Evolutionary conservation across 306 rosid genomes (phyloP).

Genomic region (Inga leiocalycina): DNA sequence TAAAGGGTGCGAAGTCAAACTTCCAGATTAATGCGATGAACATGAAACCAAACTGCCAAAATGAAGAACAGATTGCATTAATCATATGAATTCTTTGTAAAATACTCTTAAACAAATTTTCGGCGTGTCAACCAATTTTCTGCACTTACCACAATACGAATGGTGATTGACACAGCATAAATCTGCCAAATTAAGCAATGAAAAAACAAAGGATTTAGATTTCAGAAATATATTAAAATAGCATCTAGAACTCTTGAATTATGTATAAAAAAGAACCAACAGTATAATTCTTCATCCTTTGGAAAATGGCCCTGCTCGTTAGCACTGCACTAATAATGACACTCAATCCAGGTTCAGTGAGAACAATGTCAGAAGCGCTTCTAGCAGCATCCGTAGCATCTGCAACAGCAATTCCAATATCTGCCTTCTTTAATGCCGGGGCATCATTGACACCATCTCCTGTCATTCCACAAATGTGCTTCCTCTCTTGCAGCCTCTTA

Average conservation of each 20-base stretch:
- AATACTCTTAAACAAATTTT: neutral
- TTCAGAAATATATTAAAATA: slow-evolving; percentile 8
- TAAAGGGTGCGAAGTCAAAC: slow-evolving; percentile 97
- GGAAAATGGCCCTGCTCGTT: slow-evolving; percentile 98
- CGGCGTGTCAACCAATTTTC: neutral
- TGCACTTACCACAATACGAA: slow-evolving; percentile 93
- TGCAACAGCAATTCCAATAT: slow-evolving; percentile 98
- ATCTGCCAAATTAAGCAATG: slow-evolving; percentile 59
- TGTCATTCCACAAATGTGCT: slow-evolving; percentile 99
- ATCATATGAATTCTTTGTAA: slow-evolving; percentile 12
- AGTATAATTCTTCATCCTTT: slow-evolving; percentile 98
- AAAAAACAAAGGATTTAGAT: slow-evolving; percentile 26
- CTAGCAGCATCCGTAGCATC: slow-evolving; percentile 99
- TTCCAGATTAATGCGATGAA: slow-evolving; percentile 95
- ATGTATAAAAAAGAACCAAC: slow-evolving; percentile 52
- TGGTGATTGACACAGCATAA: slow-evolving; percentile 98
- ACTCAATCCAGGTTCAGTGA: slow-evolving; percentile 97
- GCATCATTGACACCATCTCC: slow-evolving; percentile 99
- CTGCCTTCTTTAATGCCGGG: slow-evolving; percentile 95
- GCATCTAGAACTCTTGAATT: slow-evolving; percentile 19
- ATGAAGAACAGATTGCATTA: slow-evolving; percentile 26
- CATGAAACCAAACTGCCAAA: slow-evolving; percentile 91
- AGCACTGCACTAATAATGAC: slow-evolving; percentile 97
- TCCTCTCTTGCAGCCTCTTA: slow-evolving; percentile 88
- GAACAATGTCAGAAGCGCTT: slow-evolving; percentile 96